Conservation (phyloP, 441 rosid species). For the Flueggea neowawraea region DNA sequence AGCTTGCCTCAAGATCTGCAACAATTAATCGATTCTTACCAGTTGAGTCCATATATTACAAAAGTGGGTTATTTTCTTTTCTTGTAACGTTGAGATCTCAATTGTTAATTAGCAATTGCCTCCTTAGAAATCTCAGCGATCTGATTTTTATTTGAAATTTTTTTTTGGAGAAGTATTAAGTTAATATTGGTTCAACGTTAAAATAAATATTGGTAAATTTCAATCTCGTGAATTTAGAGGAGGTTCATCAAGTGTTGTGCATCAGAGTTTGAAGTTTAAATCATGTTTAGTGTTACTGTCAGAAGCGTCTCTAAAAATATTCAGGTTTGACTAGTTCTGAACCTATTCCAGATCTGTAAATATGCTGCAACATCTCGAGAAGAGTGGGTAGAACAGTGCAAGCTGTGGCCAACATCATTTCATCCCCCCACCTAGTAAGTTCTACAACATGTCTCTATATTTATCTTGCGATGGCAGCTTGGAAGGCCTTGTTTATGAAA, state of each 20-base stretch:
- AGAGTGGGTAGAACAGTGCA: constrained; percentile 90
- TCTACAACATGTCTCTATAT: constrained; percentile 5
- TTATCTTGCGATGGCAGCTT: constrained; percentile 1
- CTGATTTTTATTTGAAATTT: background rate
- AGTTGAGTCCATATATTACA: constrained; percentile 75
- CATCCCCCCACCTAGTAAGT: constrained; percentile 92
- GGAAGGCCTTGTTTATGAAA: too few species aligned
- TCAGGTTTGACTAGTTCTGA: constrained; percentile 10
- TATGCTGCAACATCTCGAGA: constrained; percentile 76
- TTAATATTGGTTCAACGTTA: background rate
- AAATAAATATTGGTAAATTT: too few species aligned
- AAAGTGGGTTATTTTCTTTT: constrained; percentile 55
- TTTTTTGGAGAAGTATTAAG: background rate
- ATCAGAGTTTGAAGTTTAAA: background rate
- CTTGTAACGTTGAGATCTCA: constrained; percentile 1
- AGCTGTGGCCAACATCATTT: constrained; percentile 90
- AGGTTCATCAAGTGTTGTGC: background rate
- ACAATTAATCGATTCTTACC: constrained; percentile 54
- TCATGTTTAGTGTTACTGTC: background rate
- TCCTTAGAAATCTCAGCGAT: background rate
- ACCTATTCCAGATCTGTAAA: constrained; percentile 54
- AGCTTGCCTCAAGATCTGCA: constrained; percentile 42
- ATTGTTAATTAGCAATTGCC: background rate
- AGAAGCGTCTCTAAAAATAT: background rate
- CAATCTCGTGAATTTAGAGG: too few species aligned